A percentile compares a stretch with the other conserved stretches of the same genome.
Evolutionary conservation across 768 basidiomycete species (phyloP).

Genomic region (Leccinum longicurvipes): DNA sequence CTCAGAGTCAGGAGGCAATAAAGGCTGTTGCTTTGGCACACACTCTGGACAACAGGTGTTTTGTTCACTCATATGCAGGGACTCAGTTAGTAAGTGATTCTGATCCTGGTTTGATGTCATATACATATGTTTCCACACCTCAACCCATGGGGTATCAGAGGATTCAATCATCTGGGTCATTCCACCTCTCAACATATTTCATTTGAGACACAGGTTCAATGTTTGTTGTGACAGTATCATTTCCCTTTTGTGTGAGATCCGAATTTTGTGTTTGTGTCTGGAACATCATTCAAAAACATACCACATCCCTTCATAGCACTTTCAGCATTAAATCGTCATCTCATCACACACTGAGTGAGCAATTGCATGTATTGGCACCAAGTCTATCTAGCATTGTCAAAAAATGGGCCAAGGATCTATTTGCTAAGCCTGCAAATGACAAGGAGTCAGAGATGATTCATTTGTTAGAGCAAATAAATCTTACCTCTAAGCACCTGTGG

Average conservation of each 20-base stretch:
- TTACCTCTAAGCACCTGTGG: too few species aligned
- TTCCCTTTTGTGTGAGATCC: neutral
- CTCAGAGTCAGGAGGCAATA: neutral
- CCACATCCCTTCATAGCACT: too few species aligned
- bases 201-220: neutral
- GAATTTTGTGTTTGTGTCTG: neutral
- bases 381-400: too few species aligned
- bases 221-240: neutral
- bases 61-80: neutral
- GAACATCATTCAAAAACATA: neutral
- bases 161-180: neutral
- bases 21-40: neutral
- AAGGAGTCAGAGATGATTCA: too few species aligned
- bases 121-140: slow-evolving; percentile 6
- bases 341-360: too few species aligned
- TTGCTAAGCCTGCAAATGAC: too few species aligned
- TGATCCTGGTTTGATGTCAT: neutral
- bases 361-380: too few species aligned
- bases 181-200: neutral
- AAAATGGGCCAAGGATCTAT: too few species aligned
- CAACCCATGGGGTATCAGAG: slow-evolving; percentile 1
- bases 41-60: neutral
- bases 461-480: too few species aligned
- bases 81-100: neutral
- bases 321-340: too few species aligned